Evolutionary conservation across 495 filamentous ascomycete species (phyloP), one percentile per base, ranked within the genome.

Genomic region (Cryomyces antarcticus): DNA sequence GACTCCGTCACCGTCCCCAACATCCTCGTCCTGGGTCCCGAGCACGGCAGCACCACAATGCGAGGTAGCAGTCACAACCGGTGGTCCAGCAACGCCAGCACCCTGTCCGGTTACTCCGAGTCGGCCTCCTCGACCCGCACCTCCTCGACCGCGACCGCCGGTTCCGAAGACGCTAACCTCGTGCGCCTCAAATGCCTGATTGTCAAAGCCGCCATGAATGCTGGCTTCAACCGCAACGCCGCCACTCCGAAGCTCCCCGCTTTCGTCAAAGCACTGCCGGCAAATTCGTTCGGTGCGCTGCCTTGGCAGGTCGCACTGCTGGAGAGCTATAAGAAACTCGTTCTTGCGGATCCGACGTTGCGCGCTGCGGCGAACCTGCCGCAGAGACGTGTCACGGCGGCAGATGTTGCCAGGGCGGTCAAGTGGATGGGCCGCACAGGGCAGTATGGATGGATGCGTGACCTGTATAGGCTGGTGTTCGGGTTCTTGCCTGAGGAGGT

Each of bases 391-490:
- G 72, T 77, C 17, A 66, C 64, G 31, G 82, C 82, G 0, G 55
- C 61, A 17, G 82, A 93, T 47, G 70, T 92, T 37, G 79, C 80
- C 9, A 75, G 75, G 52, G 80, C 77, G 38, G 77, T 89, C 10
- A 63, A 65, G 37, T 77, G 78, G 66, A 82, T 89, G 74, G 67
- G 70, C 38, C 70, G 74, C 45, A 64, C 60, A 30, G 75, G 73
- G 38, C 66, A 76, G 48, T 81, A 85, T 55, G 62, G 62, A 13
- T 93, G 82, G 70, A 60, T 93, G 47, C 67, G 70, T 24, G 86
- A 93, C 56, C 60, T 94, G 7, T 93, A 77, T 61, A 69, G 73
- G 38, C 63, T 85, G n/a, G 83, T 93, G 3, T 86, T 88, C 60
- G 83, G 85, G 0, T 82, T 83, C 54, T 73, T 78, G 43, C 52